These are phyloP conservation scores for Volvox reticuliferus DNA, from an alignment of 139 green algal species.

Conservation along the genomic window DNA sequence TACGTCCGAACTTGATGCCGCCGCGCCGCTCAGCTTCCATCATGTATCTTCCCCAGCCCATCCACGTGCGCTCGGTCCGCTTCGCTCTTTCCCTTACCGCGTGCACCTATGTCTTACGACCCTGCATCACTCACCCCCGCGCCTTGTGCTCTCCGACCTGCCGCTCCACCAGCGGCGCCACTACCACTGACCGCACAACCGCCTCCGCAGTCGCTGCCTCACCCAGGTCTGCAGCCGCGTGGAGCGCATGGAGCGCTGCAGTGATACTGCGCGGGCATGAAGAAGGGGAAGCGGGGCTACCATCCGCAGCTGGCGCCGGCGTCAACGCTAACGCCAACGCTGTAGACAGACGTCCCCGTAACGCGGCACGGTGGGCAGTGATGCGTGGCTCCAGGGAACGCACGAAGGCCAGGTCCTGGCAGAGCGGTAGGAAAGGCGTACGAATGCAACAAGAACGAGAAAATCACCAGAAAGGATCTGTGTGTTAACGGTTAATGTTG, in stretches of 20 bases:
- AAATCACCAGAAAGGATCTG: too few relatives aligned
- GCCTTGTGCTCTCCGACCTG: slow-evolving; percentile 59
- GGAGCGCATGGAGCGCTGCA: slow-evolving; percentile 78
- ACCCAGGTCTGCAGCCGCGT: slow-evolving; percentile 84
- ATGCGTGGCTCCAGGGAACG: slow-evolving; percentile 78
- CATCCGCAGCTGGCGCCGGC: neutral
- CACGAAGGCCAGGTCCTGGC: slow-evolving; percentile 85
- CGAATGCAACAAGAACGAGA: neutral
- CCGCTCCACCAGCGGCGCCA: slow-evolving; percentile 75
- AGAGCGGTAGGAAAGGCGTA: neutral
- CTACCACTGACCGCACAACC: slow-evolving; percentile 71
- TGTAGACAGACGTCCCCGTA: slow-evolving; percentile 65
- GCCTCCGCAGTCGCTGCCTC: slow-evolving; percentile 69
- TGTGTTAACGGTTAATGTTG: too few relatives aligned
- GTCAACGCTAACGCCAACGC: slow-evolving; percentile 69
- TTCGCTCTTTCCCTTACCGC: neutral
- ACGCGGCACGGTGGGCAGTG: slow-evolving; percentile 51
- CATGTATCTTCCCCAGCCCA: too few relatives aligned
- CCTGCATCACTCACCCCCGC: slow-evolving; percentile 15
- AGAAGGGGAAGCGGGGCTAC: too few relatives aligned
- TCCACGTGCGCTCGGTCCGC: neutral
- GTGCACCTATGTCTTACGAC: neutral
- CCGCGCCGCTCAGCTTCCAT: too few relatives aligned
- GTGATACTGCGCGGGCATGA: neutral
- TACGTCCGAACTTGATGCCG: too few relatives aligned